Evolutionary conservation across 257 asterid genomes (phyloP).

Genomic region (Solanum lignicaule): DNA sequence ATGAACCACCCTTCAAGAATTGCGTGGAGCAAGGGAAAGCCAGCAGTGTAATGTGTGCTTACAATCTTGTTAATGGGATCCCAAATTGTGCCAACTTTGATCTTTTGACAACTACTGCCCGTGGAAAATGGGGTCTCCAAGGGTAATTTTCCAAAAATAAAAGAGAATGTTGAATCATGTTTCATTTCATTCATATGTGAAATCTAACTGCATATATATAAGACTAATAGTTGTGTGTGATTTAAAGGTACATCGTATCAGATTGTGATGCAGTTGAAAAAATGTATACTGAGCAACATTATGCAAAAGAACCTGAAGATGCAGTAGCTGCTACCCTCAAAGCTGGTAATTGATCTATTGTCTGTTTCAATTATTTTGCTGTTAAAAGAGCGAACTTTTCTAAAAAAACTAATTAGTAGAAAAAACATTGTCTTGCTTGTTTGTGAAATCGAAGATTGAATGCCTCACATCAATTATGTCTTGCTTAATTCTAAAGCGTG

Average conservation of each 20-base stretch:
- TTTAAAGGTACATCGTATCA: conserved; percentile 45
- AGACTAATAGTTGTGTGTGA: background rate
- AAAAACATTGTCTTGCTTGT: background rate
- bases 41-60: conserved; percentile 26
- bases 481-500: background rate
- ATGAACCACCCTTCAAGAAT: conserved; percentile 59
- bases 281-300: conserved; percentile 41
- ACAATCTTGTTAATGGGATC: conserved; percentile 57
- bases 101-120: conserved; percentile 45
- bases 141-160: conserved; percentile 26
- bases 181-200: background rate
- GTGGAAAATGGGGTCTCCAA: conserved; percentile 55
- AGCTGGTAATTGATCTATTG: conserved; percentile 39
- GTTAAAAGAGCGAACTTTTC: background rate
- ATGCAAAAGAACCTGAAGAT: conserved; percentile 61
- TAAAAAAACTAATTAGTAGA: background rate
- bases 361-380: background rate
- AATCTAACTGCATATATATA: background rate
- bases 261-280: conserved; percentile 61
- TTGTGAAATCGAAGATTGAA: background rate
- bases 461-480: background rate
- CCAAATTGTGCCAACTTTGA: conserved; percentile 53
- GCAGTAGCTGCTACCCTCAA: conserved; percentile 58
- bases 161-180: background rate
- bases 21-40: conserved; percentile 55